phyloP scores from a whole-genome alignment of 75 land plant species.

The Ceratopteris richardii region DNA sequence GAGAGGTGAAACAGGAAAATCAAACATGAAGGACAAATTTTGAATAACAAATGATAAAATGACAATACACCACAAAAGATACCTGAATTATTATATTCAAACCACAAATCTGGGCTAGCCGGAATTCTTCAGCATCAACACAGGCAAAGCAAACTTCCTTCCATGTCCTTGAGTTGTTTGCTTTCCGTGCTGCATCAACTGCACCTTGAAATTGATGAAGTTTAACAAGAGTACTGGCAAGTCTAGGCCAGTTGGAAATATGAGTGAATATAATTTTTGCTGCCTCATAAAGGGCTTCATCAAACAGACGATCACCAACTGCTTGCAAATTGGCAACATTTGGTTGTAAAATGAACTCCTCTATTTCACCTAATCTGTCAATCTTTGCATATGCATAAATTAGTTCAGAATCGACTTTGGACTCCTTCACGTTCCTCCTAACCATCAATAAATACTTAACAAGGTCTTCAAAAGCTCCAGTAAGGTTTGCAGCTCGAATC shows the following conservation, averaged over 20 bases:
- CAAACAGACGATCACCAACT: conserved; percentile 94
- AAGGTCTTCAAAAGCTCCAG: conserved; percentile 70
- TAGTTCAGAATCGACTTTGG: conserved; percentile 93
- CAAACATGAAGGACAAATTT: no score
- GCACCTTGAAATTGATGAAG: conserved; percentile 90
- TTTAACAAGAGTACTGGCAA: conserved; percentile 84
- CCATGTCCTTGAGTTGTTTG: conserved; percentile 90
- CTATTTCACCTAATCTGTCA: conserved; percentile 83
- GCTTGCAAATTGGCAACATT: conserved; percentile 95
- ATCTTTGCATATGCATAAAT: conserved; percentile 98
- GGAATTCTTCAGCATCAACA: conserved; percentile 98
- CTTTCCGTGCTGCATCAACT: conserved; percentile 97
- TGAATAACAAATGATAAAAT: no score
- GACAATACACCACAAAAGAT: conserved; percentile 11
- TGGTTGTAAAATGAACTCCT: conserved; percentile 93
- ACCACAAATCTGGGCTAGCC: conserved; percentile 96
- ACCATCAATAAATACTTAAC: conserved; percentile 93
- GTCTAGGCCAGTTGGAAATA: conserved; percentile 94
- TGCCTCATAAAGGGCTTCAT: conserved; percentile 89
- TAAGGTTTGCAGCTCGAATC: conserved; percentile 65
- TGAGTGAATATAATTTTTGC: conserved; percentile 90
- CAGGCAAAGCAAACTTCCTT: conserved; percentile 99
- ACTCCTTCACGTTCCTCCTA: conserved; percentile 82
- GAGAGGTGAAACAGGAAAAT: neutral
- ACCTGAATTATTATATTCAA: conserved; percentile 96